Base-by-base conservation (phyloP, 805 yeast species). In the Starmerella apis region DNA sequence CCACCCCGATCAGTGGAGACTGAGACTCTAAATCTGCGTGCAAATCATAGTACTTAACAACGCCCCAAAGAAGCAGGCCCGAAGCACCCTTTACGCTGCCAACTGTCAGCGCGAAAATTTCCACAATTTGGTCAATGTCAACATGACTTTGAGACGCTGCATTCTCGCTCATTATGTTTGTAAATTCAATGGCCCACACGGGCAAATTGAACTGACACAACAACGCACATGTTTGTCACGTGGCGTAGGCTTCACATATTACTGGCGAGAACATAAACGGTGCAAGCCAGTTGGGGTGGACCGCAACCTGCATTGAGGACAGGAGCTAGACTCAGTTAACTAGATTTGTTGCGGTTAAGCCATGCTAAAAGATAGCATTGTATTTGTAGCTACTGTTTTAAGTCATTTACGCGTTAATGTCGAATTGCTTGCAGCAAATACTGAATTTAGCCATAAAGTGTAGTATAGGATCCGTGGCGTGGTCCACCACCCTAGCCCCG, bases 41-140 rank as follows among this genome's bases (percentile, higher is more conserved):
- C 37, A 50, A 19, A 7, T 25, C 6, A 8, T 50, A 47, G 41
- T 32, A 30, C 11, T n/a, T n/a, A 19, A 23, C 50, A 53, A 52
- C 48, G 42, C 48, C 13, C 54, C 54, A 55, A 9, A 55, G 38
- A 4, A 53, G 42, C 41, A 55, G 11, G 8, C 58, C 58, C 11
- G 39, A 28, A 4, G 58, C 33, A 7, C 58, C 58, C 25, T 41
- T 43, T 11, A 50, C 27, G 46, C 52, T 50, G 43, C 58, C 54
- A 7, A 50, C 23, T 1, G 58, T 55, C 20, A 25, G 49, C n/a
- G 33, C 18, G 22, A 50, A 48, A 4, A 53, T 53, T 13, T 50
- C 52, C 32, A 20, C 44, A 9, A 53, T 13, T 27, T 51, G 36
- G 23, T 53, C 56, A n/a, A 53, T 13, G n/a, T 32, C 23, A 20